A percentile compares a stretch with the other conserved stretches of the same genome.
These are phyloP conservation scores for Cardamine chenopodiifolia DNA, from an alignment of 345 rosid genomes.

Conservation along the genomic window DNA sequence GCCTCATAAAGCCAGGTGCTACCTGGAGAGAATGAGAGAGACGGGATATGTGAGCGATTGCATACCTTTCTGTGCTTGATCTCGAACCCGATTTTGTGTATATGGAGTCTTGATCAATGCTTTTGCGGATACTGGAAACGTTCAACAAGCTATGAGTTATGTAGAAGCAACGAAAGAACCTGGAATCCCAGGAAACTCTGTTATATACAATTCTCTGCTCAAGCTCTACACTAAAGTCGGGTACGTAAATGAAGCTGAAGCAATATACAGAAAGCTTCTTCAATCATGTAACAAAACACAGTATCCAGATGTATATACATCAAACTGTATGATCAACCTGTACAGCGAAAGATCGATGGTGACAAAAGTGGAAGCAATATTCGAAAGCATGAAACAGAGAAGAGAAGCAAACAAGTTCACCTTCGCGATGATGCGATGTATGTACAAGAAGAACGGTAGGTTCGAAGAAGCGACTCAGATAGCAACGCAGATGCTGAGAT, in stretches of 20 bases:
- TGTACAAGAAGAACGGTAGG: slow-evolving; percentile 76
- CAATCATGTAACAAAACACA: slow-evolving; percentile 16
- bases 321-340: slow-evolving; percentile 86
- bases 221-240: slow-evolving; percentile 87
- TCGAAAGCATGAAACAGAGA: slow-evolving; percentile 59
- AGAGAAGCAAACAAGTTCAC: slow-evolving; percentile 80
- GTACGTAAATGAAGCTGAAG: slow-evolving; percentile 75
- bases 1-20: slow-evolving; percentile 57
- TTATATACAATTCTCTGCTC: slow-evolving; percentile 71
- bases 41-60: slow-evolving; percentile 69
- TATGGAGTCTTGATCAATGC: slow-evolving; percentile 84
- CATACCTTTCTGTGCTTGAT: slow-evolving; percentile 71
- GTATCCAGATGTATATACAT: slow-evolving; percentile 62
- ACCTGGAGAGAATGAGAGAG: slow-evolving; percentile 70
- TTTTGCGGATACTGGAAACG: slow-evolving; percentile 75
- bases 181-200: slow-evolving; percentile 61
- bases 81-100: slow-evolving; percentile 64
- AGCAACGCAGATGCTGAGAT: slow-evolving; percentile 70
- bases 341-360: slow-evolving; percentile 76
- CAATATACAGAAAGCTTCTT: slow-evolving; percentile 58
- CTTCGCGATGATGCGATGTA: slow-evolving; percentile 79
- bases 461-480: slow-evolving; percentile 70
- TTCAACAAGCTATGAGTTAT: slow-evolving; percentile 59
- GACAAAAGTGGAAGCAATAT: slow-evolving; percentile 61
- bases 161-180: slow-evolving; percentile 62